phyloP scores from a whole-genome alignment of 495 filamentous ascomycete species.

The Friedmanniomyces simplex region DNA sequence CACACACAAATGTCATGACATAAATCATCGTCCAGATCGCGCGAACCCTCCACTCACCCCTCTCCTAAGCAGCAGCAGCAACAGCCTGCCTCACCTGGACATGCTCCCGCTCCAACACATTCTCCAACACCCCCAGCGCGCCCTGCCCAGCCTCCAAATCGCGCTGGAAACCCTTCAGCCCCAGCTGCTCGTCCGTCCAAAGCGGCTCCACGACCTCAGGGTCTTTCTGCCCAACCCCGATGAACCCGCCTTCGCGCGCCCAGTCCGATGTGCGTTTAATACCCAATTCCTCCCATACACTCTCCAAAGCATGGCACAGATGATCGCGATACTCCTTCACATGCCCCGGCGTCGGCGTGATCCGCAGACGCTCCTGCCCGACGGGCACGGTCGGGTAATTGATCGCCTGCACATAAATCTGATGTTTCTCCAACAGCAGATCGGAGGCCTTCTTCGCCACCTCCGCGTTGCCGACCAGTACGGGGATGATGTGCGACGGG shows the following conservation, averaged over 20 bases:
- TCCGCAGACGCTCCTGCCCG: constrained; percentile 86
- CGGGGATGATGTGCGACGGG: constrained; percentile 88
- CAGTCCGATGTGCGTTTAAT: constrained; percentile 89
- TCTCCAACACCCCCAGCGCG: constrained; percentile 22
- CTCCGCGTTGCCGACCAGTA: constrained; percentile 88
- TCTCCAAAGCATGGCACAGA: constrained; percentile 72
- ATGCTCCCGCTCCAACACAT: constrained; percentile 27
- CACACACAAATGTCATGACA: background rate
- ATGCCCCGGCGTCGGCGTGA: constrained; percentile 93
- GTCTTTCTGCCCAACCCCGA: constrained; percentile 71
- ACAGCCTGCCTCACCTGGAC: constrained; percentile 32
- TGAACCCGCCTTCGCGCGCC: constrained; percentile 83
- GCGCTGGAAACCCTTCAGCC: constrained; percentile 44
- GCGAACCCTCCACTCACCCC: background rate
- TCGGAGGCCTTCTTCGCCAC: constrained; percentile 86
- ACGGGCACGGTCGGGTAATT: constrained; percentile 98
- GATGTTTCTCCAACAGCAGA: constrained; percentile 72
- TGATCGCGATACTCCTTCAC: constrained; percentile 69
- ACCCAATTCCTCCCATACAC: constrained; percentile 74
- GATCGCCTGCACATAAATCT: constrained; percentile 96
- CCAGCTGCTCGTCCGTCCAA: constrained; percentile 82
- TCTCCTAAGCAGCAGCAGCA: constrained; percentile 32
- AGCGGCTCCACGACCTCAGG: constrained; percentile 52
- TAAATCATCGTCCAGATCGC: background rate
- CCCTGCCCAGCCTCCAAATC: constrained; percentile 42